Base-by-base conservation (phyloP, 2,329 filamentous ascomycete species). In the Nectriaceae sp. region DNA sequence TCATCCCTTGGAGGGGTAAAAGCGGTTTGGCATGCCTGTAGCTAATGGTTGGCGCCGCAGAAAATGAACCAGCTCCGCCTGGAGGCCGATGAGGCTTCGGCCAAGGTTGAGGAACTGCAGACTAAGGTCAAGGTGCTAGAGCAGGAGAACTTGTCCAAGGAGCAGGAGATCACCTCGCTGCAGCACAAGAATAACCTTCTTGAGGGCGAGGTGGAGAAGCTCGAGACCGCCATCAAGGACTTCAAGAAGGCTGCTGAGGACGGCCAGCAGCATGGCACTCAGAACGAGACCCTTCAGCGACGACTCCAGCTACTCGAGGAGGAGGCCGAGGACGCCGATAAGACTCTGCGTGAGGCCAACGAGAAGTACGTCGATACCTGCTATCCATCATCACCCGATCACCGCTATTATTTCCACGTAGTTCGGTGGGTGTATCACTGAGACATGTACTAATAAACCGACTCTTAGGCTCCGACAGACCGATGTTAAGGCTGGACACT, bases 401-500 rank as follows among this genome's bases (percentile, higher is more conserved):
- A 39, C 11, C 16, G 37, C 37, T 21, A 39, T 39, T 39, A 13
- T 39, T 39, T 39, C 20, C 8, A 36, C n/a, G n/a, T n/a, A 16
- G 33, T 13, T 29, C 13, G 24, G 24, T 6, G 24, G 33, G n/a
- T 36, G 8, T 6, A 16, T 36, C 16, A 10, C 16, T 36, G n/a
- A 11, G 8, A n/a, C 33, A 19, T 47, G 8, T 38, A 19, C 59
- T 62, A 56, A 62, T 47, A 53, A 42, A 44, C 15, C 21, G 38
- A 47, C 38, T 37, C 19, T 44, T 63, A 99, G 94, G 79, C 90
- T 97, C 69, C 92, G 94, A 73, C 92, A 96, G 79, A 97, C 94
- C 77, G 94, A 99, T 72, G 91, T 97, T 77, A 97, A 97, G 83
- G 92, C 93, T 67, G 94, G 93, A 66, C 93, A 99, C 80, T 97